Evolutionary conservation across 768 basidiomycete genomes (phyloP), one percentile per base, ranked within the genome.

Genomic region (Atractiella rhizophila): DNA sequence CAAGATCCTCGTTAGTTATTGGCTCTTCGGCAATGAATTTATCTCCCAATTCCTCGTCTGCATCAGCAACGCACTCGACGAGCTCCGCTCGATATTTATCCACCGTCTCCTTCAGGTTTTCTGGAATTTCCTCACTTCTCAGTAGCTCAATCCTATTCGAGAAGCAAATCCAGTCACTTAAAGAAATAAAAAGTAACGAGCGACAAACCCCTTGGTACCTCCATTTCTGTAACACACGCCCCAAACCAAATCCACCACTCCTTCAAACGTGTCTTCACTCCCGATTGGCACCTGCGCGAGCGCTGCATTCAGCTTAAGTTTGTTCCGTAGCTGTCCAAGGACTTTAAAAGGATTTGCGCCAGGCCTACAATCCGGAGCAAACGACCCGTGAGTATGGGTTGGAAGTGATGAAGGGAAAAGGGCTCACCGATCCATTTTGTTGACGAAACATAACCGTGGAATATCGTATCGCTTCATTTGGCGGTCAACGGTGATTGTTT

Each of bases 381-480:
- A 29, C 7, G 7, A n/a, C n/a, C n/a, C n/a, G n/a, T n/a, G n/a
- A n/a, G 26, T 16, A 5, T 28, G 10, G 19, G 20, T 21, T 4
- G 23, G 35, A 2, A 25, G 23, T 19, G 16, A 13, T 2, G n/a
- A n/a, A n/a, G n/a, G n/a, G n/a, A n/a, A n/a, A n/a, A 10, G 10
- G 11, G 52, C 60, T 12, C 37, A 79, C 79, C 82, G 70, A 54
- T 96, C 88, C 88, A 96, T 94, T 62, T 96, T 96, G 62, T 96
- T 96, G 54, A 96, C 72, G 59, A 91, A 96, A 0, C 83, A 91
- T 45, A 98, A 69, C 32, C 91, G 69, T 43, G 91, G 91, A 43
- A 98, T 81, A 53, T 76, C 75, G 57, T 98, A 98, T 27, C 91
- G 72, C 46, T 80, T 69, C 91, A 98, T 98, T 66, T 98, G 91